Evolutionary conservation across 2,329 filamentous ascomycete genomes (phyloP).

Genomic region (Aureobasidium sp.): DNA sequence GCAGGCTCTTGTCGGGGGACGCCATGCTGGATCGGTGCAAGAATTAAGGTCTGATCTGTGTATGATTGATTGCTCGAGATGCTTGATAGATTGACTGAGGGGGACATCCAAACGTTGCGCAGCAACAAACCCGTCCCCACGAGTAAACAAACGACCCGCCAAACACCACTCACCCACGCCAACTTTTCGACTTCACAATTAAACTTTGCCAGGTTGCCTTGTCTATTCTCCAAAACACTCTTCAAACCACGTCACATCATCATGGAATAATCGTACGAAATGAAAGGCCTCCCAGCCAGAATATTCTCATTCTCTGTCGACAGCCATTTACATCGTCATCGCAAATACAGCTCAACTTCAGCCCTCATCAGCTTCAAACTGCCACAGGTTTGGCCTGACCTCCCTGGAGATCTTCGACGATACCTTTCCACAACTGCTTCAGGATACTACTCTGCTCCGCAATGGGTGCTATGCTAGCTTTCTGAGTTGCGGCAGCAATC

Average conservation of each 20-base stretch:
- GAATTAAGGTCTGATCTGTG: neutral
- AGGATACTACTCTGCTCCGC: slow-evolving; percentile 34
- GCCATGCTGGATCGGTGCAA: neutral
- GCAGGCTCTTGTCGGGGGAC: slow-evolving; percentile 5
- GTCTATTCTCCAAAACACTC: neutral
- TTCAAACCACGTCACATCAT: neutral
- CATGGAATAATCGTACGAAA: neutral
- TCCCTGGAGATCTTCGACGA: slow-evolving; percentile 40
- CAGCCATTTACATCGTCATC: neutral
- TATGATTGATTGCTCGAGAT: slow-evolving; percentile 8
- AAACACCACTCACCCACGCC: neutral
- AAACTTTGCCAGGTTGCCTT: neutral
- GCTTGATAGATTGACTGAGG: slow-evolving; percentile 2
- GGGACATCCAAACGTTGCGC: neutral
- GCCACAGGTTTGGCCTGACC: neutral
- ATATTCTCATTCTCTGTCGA: neutral
- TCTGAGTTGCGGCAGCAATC: slow-evolving; percentile 31
- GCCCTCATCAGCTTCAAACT: neutral
- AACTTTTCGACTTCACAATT: neutral
- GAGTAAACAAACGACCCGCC: neutral
- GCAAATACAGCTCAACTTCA: neutral
- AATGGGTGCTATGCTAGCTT: slow-evolving; percentile 26
- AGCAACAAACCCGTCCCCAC: neutral
- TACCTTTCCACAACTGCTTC: slow-evolving; percentile 36
- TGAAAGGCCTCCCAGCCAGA: neutral